Conservation (phyloP, 495 filamentous ascomycete genomes). For the Trypethelium eluteriae region DNA sequence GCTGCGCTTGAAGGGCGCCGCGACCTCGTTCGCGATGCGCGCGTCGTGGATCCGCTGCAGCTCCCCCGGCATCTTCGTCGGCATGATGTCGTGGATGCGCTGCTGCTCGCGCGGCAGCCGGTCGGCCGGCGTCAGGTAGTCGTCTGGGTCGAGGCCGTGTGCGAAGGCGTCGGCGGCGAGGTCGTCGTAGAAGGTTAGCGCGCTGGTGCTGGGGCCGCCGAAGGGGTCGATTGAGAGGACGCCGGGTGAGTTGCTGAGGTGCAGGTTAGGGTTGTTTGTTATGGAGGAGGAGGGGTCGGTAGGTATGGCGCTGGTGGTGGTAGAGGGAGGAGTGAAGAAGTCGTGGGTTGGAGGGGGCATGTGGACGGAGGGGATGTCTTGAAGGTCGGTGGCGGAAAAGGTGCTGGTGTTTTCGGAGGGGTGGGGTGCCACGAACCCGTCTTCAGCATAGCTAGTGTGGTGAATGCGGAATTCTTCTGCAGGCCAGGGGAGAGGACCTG, state of each 20-base stretch:
- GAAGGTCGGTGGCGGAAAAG: no score
- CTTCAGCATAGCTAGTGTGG: not conserved
- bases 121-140: slow-evolving; percentile 2
- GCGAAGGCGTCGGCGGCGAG: no score
- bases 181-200: no score
- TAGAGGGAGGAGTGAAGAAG: not conserved
- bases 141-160: not conserved
- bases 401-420: not conserved
- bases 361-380: not conserved
- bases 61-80: slow-evolving; percentile 4
- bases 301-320: no score
- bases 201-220: no score
- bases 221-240: no score
- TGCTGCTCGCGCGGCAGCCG: slow-evolving; percentile 14
- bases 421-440: not conserved
- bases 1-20: not conserved
- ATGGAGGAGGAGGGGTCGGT: no score
- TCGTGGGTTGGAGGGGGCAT: not conserved
- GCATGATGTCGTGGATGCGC: slow-evolving; percentile 18
- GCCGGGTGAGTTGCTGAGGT: no score
- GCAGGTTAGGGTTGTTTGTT: no score
- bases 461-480: slow-evolving; percentile 6
- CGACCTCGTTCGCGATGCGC: not conserved
- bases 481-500: not conserved
- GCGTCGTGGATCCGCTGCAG: slow-evolving; percentile 2